Evolutionary conservation across 495 filamentous ascomycete species (phyloP), one percentile per base, ranked within the genome.

Genomic region (Amniculicola lignicola): DNA sequence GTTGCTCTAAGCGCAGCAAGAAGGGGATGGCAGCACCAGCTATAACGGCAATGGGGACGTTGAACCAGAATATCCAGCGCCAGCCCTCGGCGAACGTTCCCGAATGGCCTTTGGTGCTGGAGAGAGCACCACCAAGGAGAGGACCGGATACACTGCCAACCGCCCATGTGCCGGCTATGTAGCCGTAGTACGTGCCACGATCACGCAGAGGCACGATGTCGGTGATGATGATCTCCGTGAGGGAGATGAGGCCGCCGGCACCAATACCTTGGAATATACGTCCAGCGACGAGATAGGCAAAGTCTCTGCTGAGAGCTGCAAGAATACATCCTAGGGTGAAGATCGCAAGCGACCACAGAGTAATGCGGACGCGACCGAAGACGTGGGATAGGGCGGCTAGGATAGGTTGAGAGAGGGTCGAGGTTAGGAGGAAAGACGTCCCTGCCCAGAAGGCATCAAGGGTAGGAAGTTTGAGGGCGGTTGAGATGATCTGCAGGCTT

Each of bases 241-340:
- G 67, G 5, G 75, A 75, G 31, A 81, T 74, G 6, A 85, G 73
- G 0, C 85, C 85, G 21, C 86, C 85, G 16, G 82, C 83, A 16
- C 85, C 86, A 18, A 85, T 69, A n/a, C 86, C 86, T 46, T 90
- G 86, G 12, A 89, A 67, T 0, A 78, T 71, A 22, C 86, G 79
- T 2, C 85, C 85, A 33, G 80, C 70, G 23, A 88, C 74, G 25
- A 90, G 69, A 16, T 78, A 61, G 3, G 71, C 70, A 31, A 89
- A 80, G 57, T 75, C 75, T 40, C 75, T 70, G 0, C 83, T 76
- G 4, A 83, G 69, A 3, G 74, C 80, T 41, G 75, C 77, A 16
- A 85, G 66, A 1, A 85, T 74, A 1, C 82, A 78, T 1, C 84
- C 85, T 18, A 74, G 71, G 14, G 74, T 75, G 50, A 85, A 82